Evolutionary conservation across 1,284 basidiomycete species (phyloP), one percentile per base, ranked within the genome.

Genomic region (Cutaneotrichosporon cutaneum): DNA sequence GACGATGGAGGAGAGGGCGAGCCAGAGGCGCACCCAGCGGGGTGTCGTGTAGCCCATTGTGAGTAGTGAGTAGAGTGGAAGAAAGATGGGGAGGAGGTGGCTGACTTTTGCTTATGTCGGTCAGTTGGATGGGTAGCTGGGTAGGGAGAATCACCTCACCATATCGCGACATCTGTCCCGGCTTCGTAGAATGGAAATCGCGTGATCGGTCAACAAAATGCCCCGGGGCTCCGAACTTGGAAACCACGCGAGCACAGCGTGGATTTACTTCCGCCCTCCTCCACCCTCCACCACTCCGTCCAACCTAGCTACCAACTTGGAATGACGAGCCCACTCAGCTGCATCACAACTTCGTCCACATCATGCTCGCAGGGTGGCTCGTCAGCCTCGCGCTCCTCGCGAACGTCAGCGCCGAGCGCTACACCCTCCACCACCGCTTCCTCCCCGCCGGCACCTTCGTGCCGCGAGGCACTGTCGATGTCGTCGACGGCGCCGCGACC

Each of bases 21-120:
- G 89, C 89, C 89, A 90, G 39, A 83, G 73, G 0, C 86, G 83
- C 45, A 89, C 81, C 88, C 88, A 90, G 53, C 79, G 72, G 57
- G 85, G 74, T 10, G 59, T 63, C 5, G 61, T 57, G 61, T 63
- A 66, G 35, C 39, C 54, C 61, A 63, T 63, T 9, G 27, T 59
- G 59, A 35, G 36, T 7, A 32, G 51, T 39, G 22, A 39, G 44
- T 33, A 35, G 48, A 10, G 32, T 30, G n/a, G 14, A n/a, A 35
- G 42, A 45, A 55, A 18, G 8, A 30, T 16, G 27, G 22, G 4
- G 48, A 51, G 18, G 22, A 27, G 48, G 18, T 26, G 45, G 45
- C 8, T 51, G 48, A 51, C 48, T 51, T 50, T 51, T 51, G 48
- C 48, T 32, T 30, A 32, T n/a, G 8, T 6, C 26, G 27, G 2